These are phyloP conservation scores for Didymella arachidicola DNA, from an alignment of 2,329 filamentous ascomycete genomes.

Conservation along the genomic window DNA sequence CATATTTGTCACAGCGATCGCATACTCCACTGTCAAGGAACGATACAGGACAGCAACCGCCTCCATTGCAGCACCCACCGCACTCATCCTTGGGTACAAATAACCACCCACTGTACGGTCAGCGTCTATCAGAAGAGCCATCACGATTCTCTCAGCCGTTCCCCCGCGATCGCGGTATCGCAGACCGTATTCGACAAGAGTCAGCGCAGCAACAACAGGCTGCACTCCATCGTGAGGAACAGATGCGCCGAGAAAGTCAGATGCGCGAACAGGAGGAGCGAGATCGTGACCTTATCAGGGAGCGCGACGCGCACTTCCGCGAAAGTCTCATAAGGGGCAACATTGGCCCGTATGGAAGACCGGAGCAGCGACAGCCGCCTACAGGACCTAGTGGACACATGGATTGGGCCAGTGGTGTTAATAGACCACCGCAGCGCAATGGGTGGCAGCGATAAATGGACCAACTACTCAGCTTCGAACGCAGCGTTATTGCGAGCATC, in stretches of 20 bases:
- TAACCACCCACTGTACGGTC: conserved; percentile 37
- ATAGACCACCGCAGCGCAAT: conserved; percentile 27
- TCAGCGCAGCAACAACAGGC: conserved; percentile 39
- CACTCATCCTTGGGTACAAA: conserved; percentile 42
- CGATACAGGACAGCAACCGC: conserved; percentile 40
- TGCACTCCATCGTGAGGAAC: conserved; percentile 35
- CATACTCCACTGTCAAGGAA: conserved; percentile 45
- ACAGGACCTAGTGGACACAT: conserved; percentile 23
- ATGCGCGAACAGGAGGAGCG: conserved; percentile 35
- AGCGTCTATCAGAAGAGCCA: conserved; percentile 41
- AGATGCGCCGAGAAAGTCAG: conserved; percentile 30
- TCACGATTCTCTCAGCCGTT: conserved; percentile 36
- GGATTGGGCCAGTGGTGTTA: conserved; percentile 34
- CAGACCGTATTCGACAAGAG: conserved; percentile 44
- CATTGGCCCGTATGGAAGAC: conserved; percentile 28
- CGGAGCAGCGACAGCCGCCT: conserved; percentile 25
- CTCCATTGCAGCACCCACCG: conserved; percentile 43
- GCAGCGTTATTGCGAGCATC: conserved; percentile 1
- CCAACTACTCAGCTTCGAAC: neutral
- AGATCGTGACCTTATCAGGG: conserved; percentile 29
- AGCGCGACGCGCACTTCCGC: conserved; percentile 32
- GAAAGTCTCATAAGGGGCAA: conserved; percentile 31
- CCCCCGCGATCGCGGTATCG: conserved; percentile 34
- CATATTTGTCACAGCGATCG: conserved; percentile 40
- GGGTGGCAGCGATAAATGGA: conserved; percentile 26